A percentile compares a stretch with the other conserved stretches of the same genome.
phyloP scores from a whole-genome alignment of 441 rosid species.

The Rhodomyrtus psidioides region DNA sequence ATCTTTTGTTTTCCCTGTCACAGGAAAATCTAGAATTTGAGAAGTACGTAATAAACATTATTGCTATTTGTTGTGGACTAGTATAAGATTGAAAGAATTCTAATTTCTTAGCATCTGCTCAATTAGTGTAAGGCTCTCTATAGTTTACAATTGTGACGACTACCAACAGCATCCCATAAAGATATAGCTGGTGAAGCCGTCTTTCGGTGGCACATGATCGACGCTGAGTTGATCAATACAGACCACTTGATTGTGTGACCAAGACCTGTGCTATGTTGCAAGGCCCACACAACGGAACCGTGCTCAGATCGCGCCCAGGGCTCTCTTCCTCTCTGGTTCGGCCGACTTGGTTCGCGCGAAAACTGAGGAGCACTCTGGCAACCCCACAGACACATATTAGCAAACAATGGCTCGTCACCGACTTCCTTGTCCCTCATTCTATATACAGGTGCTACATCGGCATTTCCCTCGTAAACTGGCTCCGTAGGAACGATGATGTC shows the following conservation, averaged over 20 bases:
- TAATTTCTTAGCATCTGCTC: background rate
- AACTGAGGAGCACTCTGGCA: constrained; percentile 30
- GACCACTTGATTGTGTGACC: background rate
- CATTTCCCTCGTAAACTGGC: background rate
- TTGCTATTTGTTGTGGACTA: background rate
- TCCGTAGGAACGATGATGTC: constrained; percentile 1
- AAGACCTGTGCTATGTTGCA: constrained; percentile 5
- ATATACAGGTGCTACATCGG: too few relatives aligned
- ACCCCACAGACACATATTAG: constrained; percentile 31
- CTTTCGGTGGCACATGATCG: background rate
- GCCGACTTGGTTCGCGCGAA: too few relatives aligned
- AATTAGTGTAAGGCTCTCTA: background rate
- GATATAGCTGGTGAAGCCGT: too few relatives aligned
- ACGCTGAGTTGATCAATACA: background rate
- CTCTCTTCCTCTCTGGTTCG: too few relatives aligned
- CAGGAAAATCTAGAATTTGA: background rate
- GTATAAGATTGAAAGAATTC: background rate
- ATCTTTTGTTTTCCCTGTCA: background rate
- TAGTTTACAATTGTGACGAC: background rate
- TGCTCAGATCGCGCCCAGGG: constrained; percentile 23
- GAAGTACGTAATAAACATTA: background rate
- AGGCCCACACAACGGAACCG: constrained; percentile 19
- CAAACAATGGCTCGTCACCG: constrained; percentile 7
- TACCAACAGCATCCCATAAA: too few relatives aligned
- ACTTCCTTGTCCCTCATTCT: too few relatives aligned